A percentile compares a stretch with the other conserved stretches of the same genome.
Evolutionary conservation across 306 rosid genomes (phyloP).

Genomic region (Prosopis cineraria): DNA sequence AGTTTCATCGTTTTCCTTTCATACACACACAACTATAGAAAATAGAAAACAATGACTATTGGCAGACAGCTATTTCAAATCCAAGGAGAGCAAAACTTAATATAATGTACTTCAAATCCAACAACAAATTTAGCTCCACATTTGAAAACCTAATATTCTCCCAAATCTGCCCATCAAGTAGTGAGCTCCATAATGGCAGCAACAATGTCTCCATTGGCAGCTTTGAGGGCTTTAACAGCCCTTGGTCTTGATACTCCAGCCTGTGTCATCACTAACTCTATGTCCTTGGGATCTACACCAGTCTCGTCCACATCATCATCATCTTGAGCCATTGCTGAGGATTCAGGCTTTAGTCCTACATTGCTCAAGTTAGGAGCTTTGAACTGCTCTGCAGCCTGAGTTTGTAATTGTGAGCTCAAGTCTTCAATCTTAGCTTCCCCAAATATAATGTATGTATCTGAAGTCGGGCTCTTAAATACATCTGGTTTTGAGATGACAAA

Average conservation of each 20-base stretch:
- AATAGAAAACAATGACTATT: conserved; percentile 16
- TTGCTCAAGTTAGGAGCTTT: conserved; percentile 76
- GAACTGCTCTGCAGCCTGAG: conserved; percentile 95
- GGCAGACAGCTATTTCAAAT: conserved; percentile 33
- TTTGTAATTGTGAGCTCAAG: conserved; percentile 83
- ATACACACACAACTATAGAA: not conserved
- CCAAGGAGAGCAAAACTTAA: conserved; percentile 26
- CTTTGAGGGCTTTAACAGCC: conserved; percentile 85
- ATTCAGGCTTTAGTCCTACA: conserved; percentile 64
- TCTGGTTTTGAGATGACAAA: conserved; percentile 90
- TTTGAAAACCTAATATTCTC: conserved; percentile 24
- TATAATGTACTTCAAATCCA: no score
- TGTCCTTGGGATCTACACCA: conserved; percentile 84
- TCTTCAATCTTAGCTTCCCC: conserved; percentile 96
- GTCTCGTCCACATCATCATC: conserved; percentile 84
- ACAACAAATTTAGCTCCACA: conserved; percentile 25
- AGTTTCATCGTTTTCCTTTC: conserved; percentile 23
- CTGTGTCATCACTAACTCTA: conserved; percentile 92
- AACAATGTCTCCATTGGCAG: conserved; percentile 74
- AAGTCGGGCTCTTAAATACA: conserved; percentile 90
- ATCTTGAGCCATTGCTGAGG: conserved; percentile 62
- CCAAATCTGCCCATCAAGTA: conserved; percentile 45
- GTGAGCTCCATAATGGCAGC: conserved; percentile 94
- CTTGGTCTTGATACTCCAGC: conserved; percentile 80
- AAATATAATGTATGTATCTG: conserved; percentile 80